phyloP scores from a whole-genome alignment of 345 rosid genomes.

The Citropsis articulata region DNA sequence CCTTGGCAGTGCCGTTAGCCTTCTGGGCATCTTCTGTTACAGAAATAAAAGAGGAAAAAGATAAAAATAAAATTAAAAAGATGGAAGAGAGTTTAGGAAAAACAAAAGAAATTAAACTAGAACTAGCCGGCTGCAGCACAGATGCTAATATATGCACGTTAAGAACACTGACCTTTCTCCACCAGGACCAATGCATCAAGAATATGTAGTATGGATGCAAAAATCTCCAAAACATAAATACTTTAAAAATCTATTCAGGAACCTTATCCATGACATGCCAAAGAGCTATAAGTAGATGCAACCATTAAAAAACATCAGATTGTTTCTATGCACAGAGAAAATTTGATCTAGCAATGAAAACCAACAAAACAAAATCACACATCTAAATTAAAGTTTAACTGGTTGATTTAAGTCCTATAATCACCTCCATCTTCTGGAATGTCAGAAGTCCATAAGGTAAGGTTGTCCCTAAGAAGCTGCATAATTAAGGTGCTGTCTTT shows the following conservation, averaged over 20 bases:
- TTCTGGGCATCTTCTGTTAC: constrained; percentile 30
- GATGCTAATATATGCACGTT: neutral
- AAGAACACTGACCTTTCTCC: neutral
- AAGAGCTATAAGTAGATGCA: neutral
- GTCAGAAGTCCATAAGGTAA: constrained; percentile 40
- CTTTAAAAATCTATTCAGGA: neutral
- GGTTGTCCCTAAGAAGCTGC: constrained; percentile 49
- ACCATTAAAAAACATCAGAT: neutral
- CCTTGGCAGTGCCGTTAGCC: constrained; percentile 25
- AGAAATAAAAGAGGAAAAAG: constrained; percentile 2
- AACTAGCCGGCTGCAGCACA: neutral
- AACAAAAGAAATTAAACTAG: neutral
- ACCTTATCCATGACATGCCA: neutral
- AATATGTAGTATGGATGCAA: neutral
- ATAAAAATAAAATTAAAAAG: neutral
- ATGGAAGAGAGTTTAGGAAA: neutral
- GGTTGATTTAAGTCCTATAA: neutral
- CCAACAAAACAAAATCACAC: neutral
- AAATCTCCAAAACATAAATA: neutral
- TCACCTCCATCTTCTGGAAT: constrained; percentile 40
- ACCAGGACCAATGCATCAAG: neutral
- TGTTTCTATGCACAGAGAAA: neutral
- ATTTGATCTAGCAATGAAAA: neutral
- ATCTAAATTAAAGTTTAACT: neutral
- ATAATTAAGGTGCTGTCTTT: constrained; percentile 42